These are phyloP conservation scores for Eucalyptus pauciflora DNA, from an alignment of 345 rosid genomes.

Conservation along the genomic window DNA sequence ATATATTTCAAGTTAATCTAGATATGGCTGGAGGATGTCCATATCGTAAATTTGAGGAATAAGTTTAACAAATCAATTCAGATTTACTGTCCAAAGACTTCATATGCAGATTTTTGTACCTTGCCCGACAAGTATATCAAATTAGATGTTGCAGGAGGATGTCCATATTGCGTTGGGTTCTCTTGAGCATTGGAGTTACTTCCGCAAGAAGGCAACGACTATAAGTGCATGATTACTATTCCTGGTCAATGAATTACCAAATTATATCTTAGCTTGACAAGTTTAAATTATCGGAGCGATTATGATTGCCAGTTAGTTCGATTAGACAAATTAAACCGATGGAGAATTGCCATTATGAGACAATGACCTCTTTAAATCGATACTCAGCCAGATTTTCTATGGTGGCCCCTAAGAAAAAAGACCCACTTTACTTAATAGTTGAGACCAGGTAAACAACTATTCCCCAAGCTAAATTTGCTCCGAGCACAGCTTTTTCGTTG, in stretches of 20 bases:
- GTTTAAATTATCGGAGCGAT: fast-evolving
- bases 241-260: not conserved
- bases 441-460: not conserved
- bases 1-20: not conserved
- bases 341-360: not conserved
- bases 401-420: not conserved
- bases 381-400: not conserved
- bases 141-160: not conserved
- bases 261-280: not conserved
- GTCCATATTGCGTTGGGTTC: too few relatives aligned
- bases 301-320: not conserved
- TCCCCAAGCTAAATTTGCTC: not conserved
- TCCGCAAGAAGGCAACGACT: not conserved
- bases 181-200: not conserved
- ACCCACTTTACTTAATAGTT: not conserved
- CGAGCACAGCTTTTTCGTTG: not conserved
- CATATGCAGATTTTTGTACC: fast-evolving
- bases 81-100: not conserved
- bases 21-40: not conserved
- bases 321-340: not conserved
- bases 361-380: not conserved
- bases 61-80: not conserved
- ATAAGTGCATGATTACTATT: fast-evolving
- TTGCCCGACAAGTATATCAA: fast-evolving
- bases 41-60: not conserved